A percentile compares a stretch with the other conserved stretches of the same genome.
These are phyloP conservation scores for Leptosphaerulina australis DNA, from an alignment of 2,329 filamentous ascomycete genomes.

Conservation along the genomic window DNA sequence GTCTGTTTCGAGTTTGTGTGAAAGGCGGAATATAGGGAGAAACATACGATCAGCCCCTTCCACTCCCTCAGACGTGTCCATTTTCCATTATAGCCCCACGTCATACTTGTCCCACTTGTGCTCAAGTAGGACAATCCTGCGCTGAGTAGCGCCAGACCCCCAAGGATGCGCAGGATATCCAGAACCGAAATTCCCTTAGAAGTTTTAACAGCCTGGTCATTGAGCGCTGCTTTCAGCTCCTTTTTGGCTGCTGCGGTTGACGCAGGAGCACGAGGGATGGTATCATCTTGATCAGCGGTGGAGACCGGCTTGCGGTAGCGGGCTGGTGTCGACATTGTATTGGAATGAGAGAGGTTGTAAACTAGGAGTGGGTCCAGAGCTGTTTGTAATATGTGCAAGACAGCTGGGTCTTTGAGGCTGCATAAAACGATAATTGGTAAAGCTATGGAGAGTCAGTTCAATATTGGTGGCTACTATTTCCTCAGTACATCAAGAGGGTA, in stretches of 20 bases:
- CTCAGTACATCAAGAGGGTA: no score
- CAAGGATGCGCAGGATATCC: conserved; percentile 72
- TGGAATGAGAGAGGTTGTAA: neutral
- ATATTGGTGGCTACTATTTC: no score
- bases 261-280: no score
- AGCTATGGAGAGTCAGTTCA: no score
- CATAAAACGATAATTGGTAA: no score
- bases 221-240: conserved; percentile 33
- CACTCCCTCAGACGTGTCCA: conserved; percentile 47
- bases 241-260: conserved; percentile 27
- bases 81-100: conserved; percentile 49
- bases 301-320: conserved; percentile 32
- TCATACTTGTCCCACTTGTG: conserved; percentile 65
- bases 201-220: conserved; percentile 30
- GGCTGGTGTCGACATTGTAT: conserved; percentile 29
- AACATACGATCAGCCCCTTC: conserved; percentile 40
- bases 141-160: conserved; percentile 69
- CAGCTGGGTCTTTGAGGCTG: no score
- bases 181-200: conserved; percentile 49
- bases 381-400: no score
- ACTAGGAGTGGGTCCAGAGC: no score
- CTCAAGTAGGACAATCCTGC: conserved; percentile 77
- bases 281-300: conserved; percentile 13
- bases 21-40: neutral
- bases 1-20: no score